phyloP scores from a whole-genome alignment of 2,329 filamentous ascomycete genomes.

The Incumbomyces lentus region DNA sequence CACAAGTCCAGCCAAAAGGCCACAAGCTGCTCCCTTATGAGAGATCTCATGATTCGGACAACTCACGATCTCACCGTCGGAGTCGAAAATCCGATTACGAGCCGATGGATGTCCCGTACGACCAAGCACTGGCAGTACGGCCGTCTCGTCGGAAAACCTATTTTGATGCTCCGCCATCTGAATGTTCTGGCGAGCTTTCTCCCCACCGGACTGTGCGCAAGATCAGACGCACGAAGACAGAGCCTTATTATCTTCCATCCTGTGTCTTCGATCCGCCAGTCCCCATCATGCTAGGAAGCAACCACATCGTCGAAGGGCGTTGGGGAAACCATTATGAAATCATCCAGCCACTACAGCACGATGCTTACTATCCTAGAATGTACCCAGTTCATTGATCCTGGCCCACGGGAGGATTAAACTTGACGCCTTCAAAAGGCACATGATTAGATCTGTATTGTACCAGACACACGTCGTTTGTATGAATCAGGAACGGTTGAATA shows the following conservation, averaged over 20 bases:
- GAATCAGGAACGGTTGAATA: background rate
- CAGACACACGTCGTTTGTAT: slow-evolving; percentile 2
- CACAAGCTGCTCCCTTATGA: background rate
- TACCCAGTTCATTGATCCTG: slow-evolving; percentile 7
- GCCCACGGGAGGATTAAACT: background rate
- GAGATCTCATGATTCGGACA: background rate
- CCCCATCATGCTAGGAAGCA: background rate
- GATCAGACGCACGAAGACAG: background rate
- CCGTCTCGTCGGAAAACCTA: background rate
- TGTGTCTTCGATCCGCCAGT: background rate
- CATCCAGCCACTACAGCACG: slow-evolving; percentile 4
- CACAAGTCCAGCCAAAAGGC: background rate
- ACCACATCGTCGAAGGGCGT: background rate
- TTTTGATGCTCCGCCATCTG: background rate
- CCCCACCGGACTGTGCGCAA: background rate
- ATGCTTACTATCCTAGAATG: slow-evolving; percentile 2
- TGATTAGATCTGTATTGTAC: background rate
- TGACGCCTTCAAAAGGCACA: background rate
- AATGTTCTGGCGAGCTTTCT: background rate
- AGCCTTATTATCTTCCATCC: slow-evolving; percentile 1
- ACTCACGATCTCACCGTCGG: background rate
- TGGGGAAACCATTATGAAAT: slow-evolving; percentile 2
- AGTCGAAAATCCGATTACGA: background rate
- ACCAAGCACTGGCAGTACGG: background rate
- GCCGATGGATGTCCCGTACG: background rate